These are phyloP conservation scores for Cystofilobasidium bisporidii DNA, from an alignment of 768 basidiomycete species.

Conservation along the genomic window DNA sequence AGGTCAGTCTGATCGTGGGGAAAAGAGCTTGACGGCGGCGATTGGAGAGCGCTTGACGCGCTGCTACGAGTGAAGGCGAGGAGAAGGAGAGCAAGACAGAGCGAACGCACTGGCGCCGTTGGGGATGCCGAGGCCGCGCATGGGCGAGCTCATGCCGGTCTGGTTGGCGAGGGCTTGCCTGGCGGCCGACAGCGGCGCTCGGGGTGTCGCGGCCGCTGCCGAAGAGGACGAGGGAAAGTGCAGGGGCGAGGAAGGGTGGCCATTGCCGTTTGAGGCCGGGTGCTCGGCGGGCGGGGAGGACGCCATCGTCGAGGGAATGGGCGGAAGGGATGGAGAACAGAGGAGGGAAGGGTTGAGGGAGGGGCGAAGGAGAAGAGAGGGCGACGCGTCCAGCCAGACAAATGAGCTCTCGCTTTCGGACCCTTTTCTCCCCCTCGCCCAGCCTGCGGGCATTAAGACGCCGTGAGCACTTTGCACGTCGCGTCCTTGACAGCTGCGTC, in stretches of 20 bases:
- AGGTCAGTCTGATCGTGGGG: background rate
- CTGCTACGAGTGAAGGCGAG: too few relatives aligned
- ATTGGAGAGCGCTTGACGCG: too few relatives aligned
- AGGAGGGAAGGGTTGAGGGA: background rate
- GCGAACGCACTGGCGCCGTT: conserved; percentile 1
- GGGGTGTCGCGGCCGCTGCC: conserved; percentile 14
- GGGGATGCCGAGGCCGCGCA: conserved; percentile 18
- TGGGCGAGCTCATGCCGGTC: conserved; percentile 27
- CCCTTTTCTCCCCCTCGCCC: background rate
- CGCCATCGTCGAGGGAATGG: conserved; percentile 1
- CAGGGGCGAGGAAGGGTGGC: background rate
- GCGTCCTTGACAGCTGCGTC: background rate
- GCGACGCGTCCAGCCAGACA: too few relatives aligned
- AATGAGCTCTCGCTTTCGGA: too few relatives aligned
- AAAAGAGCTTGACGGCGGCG: too few relatives aligned
- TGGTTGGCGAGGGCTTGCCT: background rate
- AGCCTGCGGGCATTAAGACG: too few relatives aligned
- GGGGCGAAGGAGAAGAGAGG: too few relatives aligned
- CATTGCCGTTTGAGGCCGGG: background rate
- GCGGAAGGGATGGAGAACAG: background rate
- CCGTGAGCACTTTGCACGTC: too few relatives aligned
- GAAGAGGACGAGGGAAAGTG: conserved; percentile 15
- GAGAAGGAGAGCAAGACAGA: background rate
- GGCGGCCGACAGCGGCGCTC: background rate
- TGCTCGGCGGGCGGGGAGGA: conserved; percentile 15